Conservation (phyloP, 768 basidiomycete genomes). For the Kwoniella sp. region DNA sequence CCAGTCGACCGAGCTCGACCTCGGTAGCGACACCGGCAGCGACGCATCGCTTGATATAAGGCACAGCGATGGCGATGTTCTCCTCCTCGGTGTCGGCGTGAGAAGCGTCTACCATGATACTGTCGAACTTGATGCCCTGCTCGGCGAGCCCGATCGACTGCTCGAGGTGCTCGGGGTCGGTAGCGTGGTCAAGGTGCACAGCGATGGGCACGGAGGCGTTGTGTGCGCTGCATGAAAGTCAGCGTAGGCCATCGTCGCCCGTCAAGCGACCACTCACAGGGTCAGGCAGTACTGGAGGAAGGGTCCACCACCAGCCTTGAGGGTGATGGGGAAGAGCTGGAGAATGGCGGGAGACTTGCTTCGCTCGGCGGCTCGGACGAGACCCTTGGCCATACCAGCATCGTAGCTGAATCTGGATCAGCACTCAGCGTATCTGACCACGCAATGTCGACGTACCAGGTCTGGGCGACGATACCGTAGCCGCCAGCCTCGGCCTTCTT, state of each 20-base stretch:
- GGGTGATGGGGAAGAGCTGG: constrained; percentile 49
- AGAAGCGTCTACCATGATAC: constrained; percentile 51
- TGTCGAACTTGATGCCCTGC: constrained; percentile 49
- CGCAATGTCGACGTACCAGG: constrained; percentile 14
- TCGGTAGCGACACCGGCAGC: constrained; percentile 49
- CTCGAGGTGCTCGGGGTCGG: constrained; percentile 49
- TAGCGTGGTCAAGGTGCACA: constrained; percentile 50
- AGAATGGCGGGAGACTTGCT: constrained; percentile 48
- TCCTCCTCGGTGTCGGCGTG: constrained; percentile 49
- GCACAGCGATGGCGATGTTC: constrained; percentile 46
- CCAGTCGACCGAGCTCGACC: constrained; percentile 50
- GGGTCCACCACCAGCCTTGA: constrained; percentile 39
- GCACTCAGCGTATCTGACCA: neutral
- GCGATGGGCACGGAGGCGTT: constrained; percentile 50
- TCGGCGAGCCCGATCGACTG: constrained; percentile 48
- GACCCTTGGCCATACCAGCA: constrained; percentile 39
- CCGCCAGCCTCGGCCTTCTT: constrained; percentile 44
- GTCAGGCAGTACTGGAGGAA: constrained; percentile 47
- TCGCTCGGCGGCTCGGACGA: constrained; percentile 49
- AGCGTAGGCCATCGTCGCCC: too few species aligned
- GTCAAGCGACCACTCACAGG: constrained; percentile 24
- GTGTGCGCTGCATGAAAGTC: constrained; percentile 43
- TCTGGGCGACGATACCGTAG: constrained; percentile 47
- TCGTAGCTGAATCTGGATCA: constrained; percentile 36
- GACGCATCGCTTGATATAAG: constrained; percentile 48